Conservation (phyloP, 2,329 filamentous ascomycete genomes). For the Stemphylium beticola region DNA sequence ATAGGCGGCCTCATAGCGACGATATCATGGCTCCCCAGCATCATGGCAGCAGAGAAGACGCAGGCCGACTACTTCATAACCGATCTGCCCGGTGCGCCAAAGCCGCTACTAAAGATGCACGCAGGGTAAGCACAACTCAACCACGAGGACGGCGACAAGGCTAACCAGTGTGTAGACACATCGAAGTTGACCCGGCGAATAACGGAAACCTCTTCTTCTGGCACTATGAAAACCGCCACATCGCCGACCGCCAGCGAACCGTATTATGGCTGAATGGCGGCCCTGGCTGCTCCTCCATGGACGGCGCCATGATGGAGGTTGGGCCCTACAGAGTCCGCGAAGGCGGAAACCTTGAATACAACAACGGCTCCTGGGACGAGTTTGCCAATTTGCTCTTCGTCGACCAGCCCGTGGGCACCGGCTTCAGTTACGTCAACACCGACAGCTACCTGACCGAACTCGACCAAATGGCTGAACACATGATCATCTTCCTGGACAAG, state of each 20-base stretch:
- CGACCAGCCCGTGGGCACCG: constrained; percentile 95
- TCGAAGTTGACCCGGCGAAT: constrained; percentile 82
- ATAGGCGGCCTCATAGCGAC: constrained; percentile 41
- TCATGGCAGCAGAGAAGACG: constrained; percentile 55
- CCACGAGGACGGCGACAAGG: neutral
- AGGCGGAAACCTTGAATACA: constrained; percentile 73
- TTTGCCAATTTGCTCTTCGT: constrained; percentile 97
- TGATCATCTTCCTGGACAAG: constrained; percentile 86
- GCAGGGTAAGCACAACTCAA: constrained; percentile 70
- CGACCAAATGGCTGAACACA: constrained; percentile 86
- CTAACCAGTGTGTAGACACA: constrained; percentile 66
- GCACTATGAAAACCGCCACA: constrained; percentile 95
- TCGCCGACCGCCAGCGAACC: constrained; percentile 87
- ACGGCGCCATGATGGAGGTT: constrained; percentile 95
- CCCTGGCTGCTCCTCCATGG: constrained; percentile 95
- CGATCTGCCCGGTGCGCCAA: constrained; percentile 81
- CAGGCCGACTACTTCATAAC: constrained; percentile 91
- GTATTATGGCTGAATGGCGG: constrained; percentile 98
- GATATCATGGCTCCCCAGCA: constrained; percentile 40
- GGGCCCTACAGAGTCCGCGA: constrained; percentile 88
- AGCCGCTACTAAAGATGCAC: constrained; percentile 91
- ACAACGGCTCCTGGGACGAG: constrained; percentile 98
- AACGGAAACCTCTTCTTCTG: constrained; percentile 98
- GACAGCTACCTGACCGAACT: constrained; percentile 86
- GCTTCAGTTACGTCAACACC: constrained; percentile 93